These are phyloP conservation scores for Sclerotinia subarctica DNA, from an alignment of 2,329 filamentous ascomycete genomes.

Conservation along the genomic window DNA sequence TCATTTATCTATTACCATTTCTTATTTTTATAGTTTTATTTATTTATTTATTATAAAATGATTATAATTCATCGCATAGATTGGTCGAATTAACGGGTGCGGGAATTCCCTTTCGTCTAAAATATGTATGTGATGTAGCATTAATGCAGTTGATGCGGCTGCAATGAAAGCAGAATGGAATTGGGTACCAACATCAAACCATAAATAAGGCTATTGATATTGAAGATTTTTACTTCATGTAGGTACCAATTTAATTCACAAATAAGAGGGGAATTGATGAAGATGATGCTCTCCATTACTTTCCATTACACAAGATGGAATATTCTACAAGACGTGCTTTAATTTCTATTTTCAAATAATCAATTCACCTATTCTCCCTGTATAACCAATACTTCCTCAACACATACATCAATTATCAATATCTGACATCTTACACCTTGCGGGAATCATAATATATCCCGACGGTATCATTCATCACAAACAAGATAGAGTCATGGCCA, in stretches of 20 bases:
- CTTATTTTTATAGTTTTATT: background rate
- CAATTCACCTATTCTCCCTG: background rate
- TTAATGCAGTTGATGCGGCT: background rate
- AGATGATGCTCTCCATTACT: background rate
- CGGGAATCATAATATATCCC: background rate
- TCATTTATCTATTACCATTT: background rate
- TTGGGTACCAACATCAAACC: background rate
- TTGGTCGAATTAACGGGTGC: too few species aligned
- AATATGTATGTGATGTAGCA: background rate
- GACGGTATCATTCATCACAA: background rate
- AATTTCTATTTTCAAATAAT: background rate
- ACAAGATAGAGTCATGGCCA: conserved; percentile 13
- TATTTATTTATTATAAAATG: too few species aligned
- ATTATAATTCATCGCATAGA: too few species aligned
- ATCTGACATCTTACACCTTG: background rate
- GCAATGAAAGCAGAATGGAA: background rate
- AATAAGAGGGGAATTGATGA: background rate
- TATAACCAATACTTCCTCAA: conserved; percentile 33
- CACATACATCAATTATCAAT: conserved; percentile 26
- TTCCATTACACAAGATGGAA: conserved; percentile 11
- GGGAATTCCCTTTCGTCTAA: background rate
- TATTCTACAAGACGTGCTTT: conserved; percentile 28
- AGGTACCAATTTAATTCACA: background rate
- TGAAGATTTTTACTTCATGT: background rate
- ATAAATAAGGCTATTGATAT: too few species aligned